Conservation (phyloP, 1,284 basidiomycete species). For the Fomitopsis schrenkii region DNA sequence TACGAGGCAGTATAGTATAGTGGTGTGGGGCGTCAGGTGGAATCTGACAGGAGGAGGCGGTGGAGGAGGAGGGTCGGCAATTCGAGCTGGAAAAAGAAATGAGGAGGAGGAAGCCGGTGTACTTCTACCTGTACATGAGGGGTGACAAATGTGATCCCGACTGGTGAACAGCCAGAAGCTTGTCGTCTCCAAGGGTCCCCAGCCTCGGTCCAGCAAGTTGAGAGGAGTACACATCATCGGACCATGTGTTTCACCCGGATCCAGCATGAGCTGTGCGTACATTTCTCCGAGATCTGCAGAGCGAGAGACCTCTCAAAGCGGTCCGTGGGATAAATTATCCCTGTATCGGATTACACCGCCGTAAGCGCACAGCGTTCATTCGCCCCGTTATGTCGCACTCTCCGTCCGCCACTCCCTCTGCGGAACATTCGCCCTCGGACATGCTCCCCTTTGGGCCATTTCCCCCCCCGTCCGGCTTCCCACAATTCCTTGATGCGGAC, state of each 20-base stretch:
- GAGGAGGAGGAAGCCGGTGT: slow-evolving; percentile 14
- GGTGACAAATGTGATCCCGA: slow-evolving; percentile 18
- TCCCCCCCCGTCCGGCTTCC: not conserved
- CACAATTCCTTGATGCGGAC: not conserved
- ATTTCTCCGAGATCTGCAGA: slow-evolving; percentile 9
- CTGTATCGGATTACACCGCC: slow-evolving; percentile 4
- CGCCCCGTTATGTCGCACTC: not conserved
- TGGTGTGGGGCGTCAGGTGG: slow-evolving; percentile 10
- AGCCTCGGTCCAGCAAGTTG: slow-evolving; percentile 7
- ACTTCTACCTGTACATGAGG: slow-evolving; percentile 22
- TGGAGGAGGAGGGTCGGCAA: slow-evolving; percentile 15
- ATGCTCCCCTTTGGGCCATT: not conserved
- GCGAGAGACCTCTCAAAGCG: not conserved
- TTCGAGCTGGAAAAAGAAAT: slow-evolving; percentile 22
- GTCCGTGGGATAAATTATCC: slow-evolving; percentile 2
- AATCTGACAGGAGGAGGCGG: slow-evolving; percentile 14
- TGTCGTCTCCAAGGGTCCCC: slow-evolving; percentile 28
- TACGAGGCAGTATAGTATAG: slow-evolving; percentile 6
- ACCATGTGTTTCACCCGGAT: slow-evolving; percentile 11
- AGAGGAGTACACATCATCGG: slow-evolving; percentile 6
- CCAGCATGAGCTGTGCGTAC: slow-evolving; percentile 2
- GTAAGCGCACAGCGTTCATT: slow-evolving; percentile 7
- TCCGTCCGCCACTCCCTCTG: slow-evolving; percentile 2
- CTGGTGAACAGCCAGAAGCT: slow-evolving; percentile 17
- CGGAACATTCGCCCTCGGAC: slow-evolving; percentile 2